Conservation (phyloP, 139 green algal genomes). For the Eudorina sp. region DNA sequence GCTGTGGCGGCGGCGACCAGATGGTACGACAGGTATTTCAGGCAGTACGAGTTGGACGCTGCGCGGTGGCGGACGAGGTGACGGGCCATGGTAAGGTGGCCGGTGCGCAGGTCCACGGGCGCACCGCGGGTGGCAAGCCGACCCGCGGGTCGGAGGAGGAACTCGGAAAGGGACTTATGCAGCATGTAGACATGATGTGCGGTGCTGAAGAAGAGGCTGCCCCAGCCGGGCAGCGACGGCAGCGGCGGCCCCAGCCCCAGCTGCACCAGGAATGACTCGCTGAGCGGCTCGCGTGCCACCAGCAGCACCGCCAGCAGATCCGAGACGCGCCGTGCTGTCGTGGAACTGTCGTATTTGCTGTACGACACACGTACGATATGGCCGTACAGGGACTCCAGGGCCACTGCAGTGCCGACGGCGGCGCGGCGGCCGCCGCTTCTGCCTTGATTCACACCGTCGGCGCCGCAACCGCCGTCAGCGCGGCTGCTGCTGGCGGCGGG, state of each 20-base stretch:
- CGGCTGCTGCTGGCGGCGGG: background rate
- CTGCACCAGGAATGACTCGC: background rate
- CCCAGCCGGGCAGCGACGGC: slow-evolving; percentile 3
- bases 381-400: no score
- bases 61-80: background rate
- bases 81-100: background rate
- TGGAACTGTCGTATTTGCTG: no score
- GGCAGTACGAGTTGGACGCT: background rate
- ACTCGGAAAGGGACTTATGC: slow-evolving; percentile 14
- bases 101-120: background rate
- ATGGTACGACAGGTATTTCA: background rate
- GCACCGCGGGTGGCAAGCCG: background rate
- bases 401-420: background rate
- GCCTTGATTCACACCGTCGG: background rate
- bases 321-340: no score
- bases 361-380: no score
- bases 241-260: background rate
- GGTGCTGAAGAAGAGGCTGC: background rate
- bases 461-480: background rate
- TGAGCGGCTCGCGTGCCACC: background rate
- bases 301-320: slow-evolving; percentile 11
- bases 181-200: background rate
- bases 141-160: background rate
- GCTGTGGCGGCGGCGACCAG: background rate
- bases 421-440: background rate